A percentile compares a stretch with the other conserved stretches of the same genome.
phyloP scores from a whole-genome alignment of 257 asterid genomes.

The Nicotiana paniculata region DNA sequence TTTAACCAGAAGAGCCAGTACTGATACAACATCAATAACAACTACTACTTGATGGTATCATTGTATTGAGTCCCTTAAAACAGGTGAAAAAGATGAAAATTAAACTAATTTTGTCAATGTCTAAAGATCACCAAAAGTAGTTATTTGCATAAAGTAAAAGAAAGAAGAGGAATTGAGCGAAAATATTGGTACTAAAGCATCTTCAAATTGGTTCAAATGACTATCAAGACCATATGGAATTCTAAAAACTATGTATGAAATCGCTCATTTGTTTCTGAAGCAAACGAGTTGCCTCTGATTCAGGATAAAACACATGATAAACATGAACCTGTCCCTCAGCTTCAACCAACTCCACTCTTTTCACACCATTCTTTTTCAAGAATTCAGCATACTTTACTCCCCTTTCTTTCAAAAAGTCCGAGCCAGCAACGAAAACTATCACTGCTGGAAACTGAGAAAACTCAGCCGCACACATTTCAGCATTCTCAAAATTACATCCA shows the following conservation, averaged over 20 bases:
- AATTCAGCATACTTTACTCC: constrained; percentile 58
- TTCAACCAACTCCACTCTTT: constrained; percentile 47
- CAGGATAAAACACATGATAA: constrained; percentile 54
- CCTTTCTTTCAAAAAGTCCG: constrained; percentile 74
- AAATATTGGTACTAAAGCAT: too few species aligned
- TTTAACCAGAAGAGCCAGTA: not conserved
- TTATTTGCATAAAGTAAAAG: too few species aligned
- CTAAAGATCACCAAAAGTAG: too few species aligned
- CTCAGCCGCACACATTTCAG: constrained; percentile 14
- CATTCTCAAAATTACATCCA: constrained; percentile 54
- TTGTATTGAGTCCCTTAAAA: not conserved
- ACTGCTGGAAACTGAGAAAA: constrained; percentile 48
- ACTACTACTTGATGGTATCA: not conserved
- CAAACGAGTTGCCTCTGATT: constrained; percentile 48
- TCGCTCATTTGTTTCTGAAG: constrained; percentile 44
- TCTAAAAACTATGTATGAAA: constrained; percentile 36
- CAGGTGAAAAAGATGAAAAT: too few species aligned
- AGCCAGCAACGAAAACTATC: constrained; percentile 55
- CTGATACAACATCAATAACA: too few species aligned
- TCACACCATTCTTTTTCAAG: constrained; percentile 45
- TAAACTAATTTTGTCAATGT: too few species aligned
- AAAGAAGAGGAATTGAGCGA: too few species aligned
- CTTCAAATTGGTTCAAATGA: too few species aligned
- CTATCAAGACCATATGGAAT: not conserved
- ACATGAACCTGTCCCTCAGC: constrained; percentile 55